phyloP scores from a whole-genome alignment of 2,329 filamentous ascomycete species.

The Fusarium veterinarium region DNA sequence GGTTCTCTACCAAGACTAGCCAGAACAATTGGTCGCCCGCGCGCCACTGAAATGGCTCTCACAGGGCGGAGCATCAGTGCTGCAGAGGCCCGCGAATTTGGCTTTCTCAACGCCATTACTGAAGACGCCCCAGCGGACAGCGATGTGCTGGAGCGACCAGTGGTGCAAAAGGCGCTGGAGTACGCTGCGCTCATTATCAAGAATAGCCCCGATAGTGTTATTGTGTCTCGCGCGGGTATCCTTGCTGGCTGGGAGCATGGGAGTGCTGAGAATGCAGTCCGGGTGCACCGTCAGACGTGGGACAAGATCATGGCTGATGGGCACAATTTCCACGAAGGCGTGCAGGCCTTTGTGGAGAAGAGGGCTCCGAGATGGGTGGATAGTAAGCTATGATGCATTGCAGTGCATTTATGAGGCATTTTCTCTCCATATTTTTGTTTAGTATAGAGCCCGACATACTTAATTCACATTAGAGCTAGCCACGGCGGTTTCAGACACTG shows the following conservation, averaged over 20 bases:
- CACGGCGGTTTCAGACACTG: neutral
- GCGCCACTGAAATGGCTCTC: slow-evolving; percentile 75
- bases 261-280: slow-evolving; percentile 68
- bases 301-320: slow-evolving; percentile 68
- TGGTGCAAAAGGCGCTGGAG: slow-evolving; percentile 66
- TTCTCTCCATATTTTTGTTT: neutral
- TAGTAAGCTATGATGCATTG: slow-evolving; percentile 60
- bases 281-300: slow-evolving; percentile 63
- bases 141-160: slow-evolving; percentile 49
- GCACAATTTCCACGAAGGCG: slow-evolving; percentile 77
- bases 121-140: slow-evolving; percentile 43
- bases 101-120: slow-evolving; percentile 74
- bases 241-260: slow-evolving; percentile 75
- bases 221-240: slow-evolving; percentile 75
- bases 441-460: neutral
- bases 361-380: slow-evolving; percentile 72
- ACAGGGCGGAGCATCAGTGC: slow-evolving; percentile 69
- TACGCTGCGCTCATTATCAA: slow-evolving; percentile 69
- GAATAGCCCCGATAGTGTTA: slow-evolving; percentile 77
- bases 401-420: slow-evolving; percentile 20
- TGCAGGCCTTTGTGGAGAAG: slow-evolving; percentile 79
- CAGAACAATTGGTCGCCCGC: slow-evolving; percentile 72
- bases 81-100: slow-evolving; percentile 69
- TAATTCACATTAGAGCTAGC: neutral
- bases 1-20: slow-evolving; percentile 76